Conservation (phyloP, 768 basidiomycete species). For the Phaeotremella skinneri region DNA sequence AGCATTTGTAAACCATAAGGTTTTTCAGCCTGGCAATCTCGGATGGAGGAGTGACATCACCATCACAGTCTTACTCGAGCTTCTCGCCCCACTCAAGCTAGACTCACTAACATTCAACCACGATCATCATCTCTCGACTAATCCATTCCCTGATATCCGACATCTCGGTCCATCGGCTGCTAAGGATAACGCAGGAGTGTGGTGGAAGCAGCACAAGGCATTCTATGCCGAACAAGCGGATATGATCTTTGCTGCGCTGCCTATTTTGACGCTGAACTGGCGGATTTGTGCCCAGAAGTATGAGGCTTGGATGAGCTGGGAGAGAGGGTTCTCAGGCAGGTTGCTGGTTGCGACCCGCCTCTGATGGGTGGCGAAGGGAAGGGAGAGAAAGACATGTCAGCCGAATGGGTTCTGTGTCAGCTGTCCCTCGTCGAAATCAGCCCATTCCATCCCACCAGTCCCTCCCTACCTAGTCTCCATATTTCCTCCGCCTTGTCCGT, state of each 20-base stretch:
- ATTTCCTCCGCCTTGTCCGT: too few relatives aligned
- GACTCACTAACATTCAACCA: constrained; percentile 3
- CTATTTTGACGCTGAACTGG: neutral
- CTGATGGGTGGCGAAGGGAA: too few relatives aligned
- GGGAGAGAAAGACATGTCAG: too few relatives aligned
- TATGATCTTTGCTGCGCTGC: neutral
- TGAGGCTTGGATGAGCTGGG: constrained; percentile 6
- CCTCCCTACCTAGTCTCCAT: too few relatives aligned
- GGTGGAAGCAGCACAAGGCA: neutral
- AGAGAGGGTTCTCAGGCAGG: neutral
- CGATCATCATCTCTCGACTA: neutral
- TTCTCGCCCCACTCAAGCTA: neutral
- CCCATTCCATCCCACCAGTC: too few relatives aligned
- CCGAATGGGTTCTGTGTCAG: too few relatives aligned
- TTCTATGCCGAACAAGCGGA: neutral
- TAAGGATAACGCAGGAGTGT: neutral
- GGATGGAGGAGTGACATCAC: constrained; percentile 2
- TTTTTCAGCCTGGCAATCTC: neutral
- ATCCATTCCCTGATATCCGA: constrained; percentile 1
- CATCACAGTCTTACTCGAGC: neutral
- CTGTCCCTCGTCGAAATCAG: too few relatives aligned
- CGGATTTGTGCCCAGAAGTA: neutral
- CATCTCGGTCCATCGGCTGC: neutral
- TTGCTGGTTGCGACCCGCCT: neutral
- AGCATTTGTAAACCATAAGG: neutral